These are phyloP conservation scores for Stenogyne calaminthoides DNA, from an alignment of 305 asterid genomes.

Conservation along the genomic window DNA sequence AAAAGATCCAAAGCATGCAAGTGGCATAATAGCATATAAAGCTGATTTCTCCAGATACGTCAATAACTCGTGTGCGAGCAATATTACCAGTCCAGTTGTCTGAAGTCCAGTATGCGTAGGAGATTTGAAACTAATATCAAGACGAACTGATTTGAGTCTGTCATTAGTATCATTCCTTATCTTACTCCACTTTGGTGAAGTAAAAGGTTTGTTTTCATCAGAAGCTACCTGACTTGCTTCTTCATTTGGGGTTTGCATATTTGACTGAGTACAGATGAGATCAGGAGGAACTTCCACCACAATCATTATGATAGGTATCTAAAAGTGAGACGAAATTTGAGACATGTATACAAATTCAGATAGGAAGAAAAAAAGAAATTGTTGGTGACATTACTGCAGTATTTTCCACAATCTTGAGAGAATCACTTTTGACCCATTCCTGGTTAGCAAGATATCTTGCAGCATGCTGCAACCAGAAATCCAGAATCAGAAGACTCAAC, in stretches of 20 bases:
- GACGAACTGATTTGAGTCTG: slow-evolving; percentile 81
- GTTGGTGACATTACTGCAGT: slow-evolving; percentile 79
- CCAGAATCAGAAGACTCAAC: slow-evolving; percentile 31
- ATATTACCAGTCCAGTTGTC: slow-evolving; percentile 97
- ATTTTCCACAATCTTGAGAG: slow-evolving; percentile 99
- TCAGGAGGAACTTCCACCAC: slow-evolving; percentile 97
- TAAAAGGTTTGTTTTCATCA: slow-evolving; percentile 51
- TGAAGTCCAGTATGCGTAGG: slow-evolving; percentile 96
- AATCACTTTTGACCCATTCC: slow-evolving; percentile 99
- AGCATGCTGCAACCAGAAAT: slow-evolving; percentile 79
- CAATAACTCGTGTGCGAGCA: slow-evolving; percentile 22
- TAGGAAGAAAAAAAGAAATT: slow-evolving; percentile 10
- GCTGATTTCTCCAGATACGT: slow-evolving; percentile 7
- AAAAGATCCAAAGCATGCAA: slow-evolving; percentile 21
- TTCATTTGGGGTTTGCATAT: slow-evolving; percentile 52
- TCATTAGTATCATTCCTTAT: slow-evolving; percentile 42
- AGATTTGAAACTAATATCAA: slow-evolving; percentile 98
- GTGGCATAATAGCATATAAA: slow-evolving; percentile 25
- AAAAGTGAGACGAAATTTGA: slow-evolving; percentile 33
- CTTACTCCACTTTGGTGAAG: slow-evolving; percentile 50
- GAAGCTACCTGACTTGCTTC: slow-evolving; percentile 50
- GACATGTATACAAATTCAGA: slow-evolving; percentile 14
- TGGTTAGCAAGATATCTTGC: slow-evolving; percentile 99
- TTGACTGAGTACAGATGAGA: slow-evolving; percentile 58
- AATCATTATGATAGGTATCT: slow-evolving; percentile 99